A percentile compares a stretch with the other conserved stretches of the same genome.
Conservation (phyloP, 1,284 basidiomycete genomes). For the Coriolopsis trogii region DNA sequence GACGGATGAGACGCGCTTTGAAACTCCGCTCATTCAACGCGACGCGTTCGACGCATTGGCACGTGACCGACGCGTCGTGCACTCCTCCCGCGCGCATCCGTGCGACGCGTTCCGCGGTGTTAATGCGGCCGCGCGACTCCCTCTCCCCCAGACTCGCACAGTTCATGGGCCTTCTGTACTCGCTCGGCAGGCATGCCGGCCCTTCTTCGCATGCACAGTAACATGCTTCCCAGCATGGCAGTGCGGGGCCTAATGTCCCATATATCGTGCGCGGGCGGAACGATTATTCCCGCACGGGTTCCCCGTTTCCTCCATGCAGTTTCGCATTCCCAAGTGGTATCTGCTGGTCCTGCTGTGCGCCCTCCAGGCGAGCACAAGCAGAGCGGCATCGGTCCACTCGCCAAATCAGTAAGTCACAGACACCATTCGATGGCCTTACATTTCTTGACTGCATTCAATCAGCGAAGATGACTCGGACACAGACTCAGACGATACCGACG, state of each 20-base stretch:
- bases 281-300: conserved; percentile 1
- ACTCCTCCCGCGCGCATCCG: not conserved
- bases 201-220: not conserved
- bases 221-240: conserved; percentile 15
- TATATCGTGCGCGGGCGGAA: conserved; percentile 10
- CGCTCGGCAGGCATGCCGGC: conserved; percentile 10
- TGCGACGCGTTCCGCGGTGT: conserved; percentile 5
- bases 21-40: conserved; percentile 37
- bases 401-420: no score
- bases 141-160: not conserved
- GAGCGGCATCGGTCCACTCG: conserved; percentile 1
- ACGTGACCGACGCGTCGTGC: conserved; percentile 35
- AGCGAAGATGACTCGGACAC: not conserved
- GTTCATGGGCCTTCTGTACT: no score
- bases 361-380: conserved; percentile 5
- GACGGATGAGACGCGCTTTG: conserved; percentile 34
- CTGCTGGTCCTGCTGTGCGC: conserved; percentile 12
- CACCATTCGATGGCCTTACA: not conserved
- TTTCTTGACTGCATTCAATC: not conserved
- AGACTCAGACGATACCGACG: conserved; percentile 14
- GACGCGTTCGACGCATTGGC: conserved; percentile 26
- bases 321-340: conserved; percentile 15
- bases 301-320: conserved; percentile 17
- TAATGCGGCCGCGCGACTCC: conserved; percentile 17
- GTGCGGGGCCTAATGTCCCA: conserved; percentile 12